Base-by-base conservation (phyloP, 2,329 filamentous ascomycete genomes). In the Diaporthe helianthi region DNA sequence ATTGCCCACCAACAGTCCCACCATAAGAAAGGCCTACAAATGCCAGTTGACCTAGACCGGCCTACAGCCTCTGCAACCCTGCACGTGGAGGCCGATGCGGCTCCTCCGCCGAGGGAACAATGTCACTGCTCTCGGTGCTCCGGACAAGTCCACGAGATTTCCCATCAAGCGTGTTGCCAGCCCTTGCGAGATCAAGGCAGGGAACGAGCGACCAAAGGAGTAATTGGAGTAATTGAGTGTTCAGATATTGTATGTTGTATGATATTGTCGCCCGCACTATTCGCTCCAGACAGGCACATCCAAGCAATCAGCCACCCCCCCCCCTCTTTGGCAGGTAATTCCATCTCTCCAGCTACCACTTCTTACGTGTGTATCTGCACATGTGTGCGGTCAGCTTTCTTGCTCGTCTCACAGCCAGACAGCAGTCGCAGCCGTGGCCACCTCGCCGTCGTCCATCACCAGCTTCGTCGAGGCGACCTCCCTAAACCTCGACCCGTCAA, bases 391-490 rank as follows among this genome's bases (percentile, higher is more conserved):
- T 4, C 6, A 12, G 33, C 13, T 15, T 17, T 12, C 36, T 38
- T n/a, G 1, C 19, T 10, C 8, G 79, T 15, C 19, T 84, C 84
- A 72, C 83, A 84, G 15, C 69, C 69, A 71, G 4, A 69, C 69
- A 9, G 67, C 67, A 33, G 69, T 71, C 9, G 69, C 69, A 33
- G 63, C 69, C 29, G 67, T 41, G 13, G 47, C 67, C 15, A 63
- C 67, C 67, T 52, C 49, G 24, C 58, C 69, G 29, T 31, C 24
- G 15, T 64, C 51, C 1, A 55, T 13, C 15, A 33, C 65, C 19
- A 71, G 60, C 24, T 22, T 67, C 26, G 58, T 68, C 9, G 51
- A 29, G 17, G 69, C 69, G 33, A 60, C 69, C 61, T 71, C 69
- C 17, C 67, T 52, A 19, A 71, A 64, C 41, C 31, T 41, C 19